Conservation (phyloP, 176 grass and related monocot species). For the Neostapfia colusana region DNA sequence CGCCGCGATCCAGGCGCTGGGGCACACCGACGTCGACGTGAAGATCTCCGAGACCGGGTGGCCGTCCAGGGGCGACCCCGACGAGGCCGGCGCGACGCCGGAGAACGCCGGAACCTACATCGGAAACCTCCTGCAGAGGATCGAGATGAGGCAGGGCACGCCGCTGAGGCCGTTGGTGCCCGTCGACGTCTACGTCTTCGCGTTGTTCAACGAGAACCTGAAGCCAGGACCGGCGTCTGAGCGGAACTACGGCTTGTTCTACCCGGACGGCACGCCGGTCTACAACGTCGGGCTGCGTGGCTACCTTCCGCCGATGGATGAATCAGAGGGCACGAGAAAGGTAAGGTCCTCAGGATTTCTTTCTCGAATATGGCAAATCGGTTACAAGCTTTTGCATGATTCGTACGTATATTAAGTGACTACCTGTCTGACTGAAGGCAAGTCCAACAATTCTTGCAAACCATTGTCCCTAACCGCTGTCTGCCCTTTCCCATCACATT, state of each 20-base stretch:
- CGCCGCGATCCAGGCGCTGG: conserved; percentile 62
- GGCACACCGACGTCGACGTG: conserved; percentile 62
- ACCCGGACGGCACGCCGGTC: conserved; percentile 79
- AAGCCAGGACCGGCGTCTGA: conserved; percentile 85
- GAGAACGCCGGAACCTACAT: conserved; percentile 76
- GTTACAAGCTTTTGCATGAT: conserved; percentile 16
- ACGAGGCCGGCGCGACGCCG: conserved; percentile 72
- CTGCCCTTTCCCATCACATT: not conserved
- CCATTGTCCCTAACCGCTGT: not conserved
- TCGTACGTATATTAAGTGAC: not conserved
- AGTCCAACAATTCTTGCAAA: not conserved
- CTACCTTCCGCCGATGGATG: conserved; percentile 62
- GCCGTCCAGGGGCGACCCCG: conserved; percentile 77
- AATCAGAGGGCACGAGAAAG: conserved; percentile 37
- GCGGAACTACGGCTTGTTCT: conserved; percentile 79
- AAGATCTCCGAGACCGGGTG: conserved; percentile 96
- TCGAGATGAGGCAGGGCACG: conserved; percentile 73
- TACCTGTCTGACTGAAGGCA: conserved; percentile 7
- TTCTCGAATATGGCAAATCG: not conserved
- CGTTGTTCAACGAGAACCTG: conserved; percentile 85
- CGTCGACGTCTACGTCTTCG: conserved; percentile 80
- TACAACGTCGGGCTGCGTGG: conserved; percentile 78
- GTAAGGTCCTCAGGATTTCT: conserved; percentile 7
- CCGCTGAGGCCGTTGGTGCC: conserved; percentile 62
- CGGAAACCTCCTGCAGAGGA: conserved; percentile 72